Evolutionary conservation across 495 filamentous ascomycete genomes (phyloP).

Genomic region (Oleoguttula mirabilis): DNA sequence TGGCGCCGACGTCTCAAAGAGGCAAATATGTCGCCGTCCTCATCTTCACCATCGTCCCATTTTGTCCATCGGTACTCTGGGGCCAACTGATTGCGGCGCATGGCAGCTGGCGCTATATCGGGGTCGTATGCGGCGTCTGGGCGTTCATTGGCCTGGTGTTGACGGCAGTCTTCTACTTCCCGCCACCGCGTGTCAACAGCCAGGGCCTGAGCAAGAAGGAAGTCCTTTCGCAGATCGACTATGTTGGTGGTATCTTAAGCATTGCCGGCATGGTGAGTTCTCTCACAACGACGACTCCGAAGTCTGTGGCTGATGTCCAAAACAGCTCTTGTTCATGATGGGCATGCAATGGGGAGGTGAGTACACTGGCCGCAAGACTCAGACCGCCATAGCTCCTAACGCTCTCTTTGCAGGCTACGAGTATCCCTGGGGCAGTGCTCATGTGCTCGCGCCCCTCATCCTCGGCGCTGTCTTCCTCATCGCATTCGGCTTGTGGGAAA

Average conservation of each 20-base stretch:
- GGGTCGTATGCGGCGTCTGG: constrained; percentile 50
- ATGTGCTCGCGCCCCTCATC: constrained; percentile 49
- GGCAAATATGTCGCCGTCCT: constrained; percentile 58
- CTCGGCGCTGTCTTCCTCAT: constrained; percentile 42
- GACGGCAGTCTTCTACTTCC: constrained; percentile 55
- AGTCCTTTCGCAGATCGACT: constrained; percentile 49
- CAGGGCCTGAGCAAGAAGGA: constrained; percentile 37
- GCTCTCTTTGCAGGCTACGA: too few relatives aligned
- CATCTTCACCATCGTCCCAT: constrained; percentile 58
- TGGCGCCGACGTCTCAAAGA: constrained; percentile 55
- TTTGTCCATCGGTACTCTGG: constrained; percentile 56
- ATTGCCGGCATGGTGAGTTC: constrained; percentile 42
- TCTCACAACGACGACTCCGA: too few relatives aligned
- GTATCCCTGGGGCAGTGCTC: constrained; percentile 47
- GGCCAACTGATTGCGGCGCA: constrained; percentile 54
- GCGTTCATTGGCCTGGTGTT: constrained; percentile 48
- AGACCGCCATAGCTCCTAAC: too few relatives aligned
- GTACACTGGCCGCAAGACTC: too few relatives aligned
- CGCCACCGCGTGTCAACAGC: constrained; percentile 48
- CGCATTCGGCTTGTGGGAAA: constrained; percentile 49
- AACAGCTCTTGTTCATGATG: constrained; percentile 44
- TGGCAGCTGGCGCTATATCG: constrained; percentile 50
- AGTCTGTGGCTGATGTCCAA: too few relatives aligned
- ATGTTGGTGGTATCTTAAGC: constrained; percentile 53
- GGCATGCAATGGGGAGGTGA: constrained; percentile 56